Conservation (phyloP, 1,284 basidiomycete genomes). For the Boletus smithii region DNA sequence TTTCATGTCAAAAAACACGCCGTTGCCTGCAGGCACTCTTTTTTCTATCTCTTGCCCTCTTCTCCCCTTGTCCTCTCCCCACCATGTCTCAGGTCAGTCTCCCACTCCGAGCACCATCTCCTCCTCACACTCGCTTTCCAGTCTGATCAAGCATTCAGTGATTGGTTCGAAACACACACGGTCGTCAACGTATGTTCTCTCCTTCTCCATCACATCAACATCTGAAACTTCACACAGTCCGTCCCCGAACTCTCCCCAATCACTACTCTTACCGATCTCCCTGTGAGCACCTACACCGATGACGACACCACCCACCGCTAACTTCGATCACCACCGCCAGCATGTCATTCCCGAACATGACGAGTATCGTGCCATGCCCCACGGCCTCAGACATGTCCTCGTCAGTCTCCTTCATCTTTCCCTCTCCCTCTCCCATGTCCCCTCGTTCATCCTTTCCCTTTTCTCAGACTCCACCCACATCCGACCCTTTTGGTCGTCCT, state of each 20-base stretch:
- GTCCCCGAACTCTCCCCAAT: constrained; percentile 23
- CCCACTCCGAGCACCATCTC: background rate
- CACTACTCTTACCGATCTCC: constrained; percentile 25
- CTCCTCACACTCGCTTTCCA: background rate
- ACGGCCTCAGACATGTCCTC: constrained; percentile 29
- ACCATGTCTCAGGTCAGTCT: constrained; percentile 17
- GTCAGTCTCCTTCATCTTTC: constrained; percentile 25
- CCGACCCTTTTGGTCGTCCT: constrained; percentile 16
- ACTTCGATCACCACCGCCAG: constrained; percentile 25
- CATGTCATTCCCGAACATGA: constrained; percentile 31
- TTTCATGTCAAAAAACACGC: constrained; percentile 34
- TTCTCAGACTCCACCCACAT: constrained; percentile 25
- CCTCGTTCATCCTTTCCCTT: constrained; percentile 2
- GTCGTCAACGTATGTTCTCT: constrained; percentile 27
- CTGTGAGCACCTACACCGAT: constrained; percentile 29
- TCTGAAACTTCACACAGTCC: constrained; percentile 11
- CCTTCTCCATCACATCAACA: background rate
- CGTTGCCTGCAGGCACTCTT: constrained; percentile 26
- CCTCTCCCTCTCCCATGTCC: constrained; percentile 1
- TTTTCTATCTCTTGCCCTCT: no score
- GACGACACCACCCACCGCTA: constrained; percentile 19
- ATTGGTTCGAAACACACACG: constrained; percentile 24
- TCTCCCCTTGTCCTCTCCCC: constrained; percentile 3
- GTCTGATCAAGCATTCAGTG: background rate
- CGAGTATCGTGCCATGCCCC: constrained; percentile 30